Evolutionary conservation across 257 asterid species (phyloP).

Genomic region (Plantago ovata): DNA sequence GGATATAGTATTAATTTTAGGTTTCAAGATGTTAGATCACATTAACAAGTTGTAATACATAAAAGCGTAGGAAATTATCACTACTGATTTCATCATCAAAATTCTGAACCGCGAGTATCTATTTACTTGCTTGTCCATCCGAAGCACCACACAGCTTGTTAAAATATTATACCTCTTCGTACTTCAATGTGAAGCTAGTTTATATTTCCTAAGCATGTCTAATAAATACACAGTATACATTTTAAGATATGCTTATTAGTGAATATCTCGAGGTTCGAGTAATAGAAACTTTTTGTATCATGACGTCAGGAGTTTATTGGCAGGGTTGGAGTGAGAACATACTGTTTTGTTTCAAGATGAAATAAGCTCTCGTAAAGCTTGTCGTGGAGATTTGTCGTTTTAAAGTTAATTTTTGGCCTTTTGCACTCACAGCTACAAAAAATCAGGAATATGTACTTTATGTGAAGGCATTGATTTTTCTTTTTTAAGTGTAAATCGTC

Average conservation of each 20-base stretch:
- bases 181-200: constrained; percentile 8
- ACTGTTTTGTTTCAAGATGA: too few species aligned
- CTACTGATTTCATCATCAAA: constrained; percentile 10
- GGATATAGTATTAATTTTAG: background rate
- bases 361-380: too few species aligned
- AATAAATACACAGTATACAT: too few species aligned
- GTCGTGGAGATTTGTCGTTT: too few species aligned
- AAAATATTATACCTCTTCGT: background rate
- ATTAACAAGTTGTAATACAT: constrained; percentile 7
- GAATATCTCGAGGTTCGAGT: too few species aligned
- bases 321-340: too few species aligned
- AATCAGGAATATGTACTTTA: background rate
- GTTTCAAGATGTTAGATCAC: constrained; percentile 6
- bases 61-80: constrained; percentile 5
- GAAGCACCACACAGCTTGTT: background rate
- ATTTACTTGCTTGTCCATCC: background rate
- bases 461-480: background rate
- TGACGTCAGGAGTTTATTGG: too few species aligned
- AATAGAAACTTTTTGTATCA: too few species aligned
- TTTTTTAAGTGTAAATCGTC: background rate
- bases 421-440: too few species aligned
- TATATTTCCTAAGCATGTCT: background rate
- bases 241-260: too few species aligned
- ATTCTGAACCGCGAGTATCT: constrained; percentile 4
- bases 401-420: too few species aligned